Evolutionary conservation across 2,329 filamentous ascomycete species (phyloP).

Genomic region (Talaromyces albobiverticillius): DNA sequence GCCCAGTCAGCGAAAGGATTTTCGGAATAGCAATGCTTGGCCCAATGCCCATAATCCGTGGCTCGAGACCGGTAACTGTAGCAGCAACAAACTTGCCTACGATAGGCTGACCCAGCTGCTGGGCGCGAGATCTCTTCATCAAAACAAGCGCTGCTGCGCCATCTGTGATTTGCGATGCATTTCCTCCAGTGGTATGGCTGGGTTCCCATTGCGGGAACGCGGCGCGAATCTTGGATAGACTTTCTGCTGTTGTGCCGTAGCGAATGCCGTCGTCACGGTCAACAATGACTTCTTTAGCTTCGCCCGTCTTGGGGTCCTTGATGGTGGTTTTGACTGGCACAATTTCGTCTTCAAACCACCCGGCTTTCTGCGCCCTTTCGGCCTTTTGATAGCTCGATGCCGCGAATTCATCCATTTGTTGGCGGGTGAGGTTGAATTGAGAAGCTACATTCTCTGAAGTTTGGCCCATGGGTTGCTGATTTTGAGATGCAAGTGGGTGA

Average conservation of each 20-base stretch:
- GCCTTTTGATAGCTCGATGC: conserved; percentile 85
- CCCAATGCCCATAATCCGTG: conserved; percentile 88
- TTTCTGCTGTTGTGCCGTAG: conserved; percentile 76
- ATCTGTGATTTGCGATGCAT: conserved; percentile 88
- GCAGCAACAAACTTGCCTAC: conserved; percentile 85
- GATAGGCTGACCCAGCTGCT: conserved; percentile 78
- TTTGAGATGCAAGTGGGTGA: conserved; percentile 77
- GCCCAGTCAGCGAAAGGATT: conserved; percentile 75
- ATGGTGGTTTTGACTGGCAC: conserved; percentile 75
- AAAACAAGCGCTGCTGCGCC: conserved; percentile 86
- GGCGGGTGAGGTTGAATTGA: conserved; percentile 67
- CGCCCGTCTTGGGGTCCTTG: conserved; percentile 83
- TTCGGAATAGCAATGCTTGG: conserved; percentile 91
- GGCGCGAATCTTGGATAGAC: conserved; percentile 76
- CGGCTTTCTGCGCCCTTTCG: conserved; percentile 71
- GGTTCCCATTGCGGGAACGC: conserved; percentile 74
- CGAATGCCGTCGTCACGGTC: conserved; percentile 80
- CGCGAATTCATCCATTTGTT: conserved; percentile 77
- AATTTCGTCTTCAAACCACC: conserved; percentile 86
- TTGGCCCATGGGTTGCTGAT: conserved; percentile 89
- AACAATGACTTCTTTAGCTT: conserved; percentile 74
- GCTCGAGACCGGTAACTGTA: conserved; percentile 77
- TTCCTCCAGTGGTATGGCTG: conserved; percentile 86
- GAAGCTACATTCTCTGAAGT: conserved; percentile 90
- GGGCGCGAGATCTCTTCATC: conserved; percentile 85